Evolutionary conservation across 176 grass and related monocot genomes (phyloP).

Genomic region (Puccinellia tenuiflora): DNA sequence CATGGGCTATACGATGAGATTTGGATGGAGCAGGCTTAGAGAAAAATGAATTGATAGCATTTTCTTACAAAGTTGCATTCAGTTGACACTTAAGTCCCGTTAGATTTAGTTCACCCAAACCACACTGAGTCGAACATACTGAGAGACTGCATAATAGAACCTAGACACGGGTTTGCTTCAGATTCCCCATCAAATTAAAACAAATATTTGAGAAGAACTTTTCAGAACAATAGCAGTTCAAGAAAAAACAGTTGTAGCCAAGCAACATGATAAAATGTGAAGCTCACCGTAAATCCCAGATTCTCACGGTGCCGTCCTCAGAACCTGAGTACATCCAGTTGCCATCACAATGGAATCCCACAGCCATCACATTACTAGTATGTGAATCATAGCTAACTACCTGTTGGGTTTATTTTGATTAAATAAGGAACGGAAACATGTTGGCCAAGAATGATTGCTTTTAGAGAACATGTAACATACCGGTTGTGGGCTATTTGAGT

Average conservation of each 20-base stretch:
- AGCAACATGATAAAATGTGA: neutral
- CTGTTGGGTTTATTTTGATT: slow-evolving; percentile 33
- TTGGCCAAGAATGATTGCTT: neutral
- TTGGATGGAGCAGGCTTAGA: neutral
- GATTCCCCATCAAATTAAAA: neutral
- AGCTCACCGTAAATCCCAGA: slow-evolving; percentile 91
- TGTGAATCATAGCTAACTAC: slow-evolving; percentile 95
- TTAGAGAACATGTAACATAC: slow-evolving; percentile 34
- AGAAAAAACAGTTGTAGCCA: neutral
- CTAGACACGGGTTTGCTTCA: neutral
- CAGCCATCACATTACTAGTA: slow-evolving; percentile 97
- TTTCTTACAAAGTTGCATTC: neutral
- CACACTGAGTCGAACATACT: neutral
- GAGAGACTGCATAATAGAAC: neutral
- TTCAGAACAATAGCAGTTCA: neutral
- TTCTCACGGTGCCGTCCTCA: slow-evolving; percentile 96
- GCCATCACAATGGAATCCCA: slow-evolving; percentile 97
- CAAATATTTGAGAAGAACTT: neutral
- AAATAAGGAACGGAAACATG: neutral
- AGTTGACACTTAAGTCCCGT: neutral
- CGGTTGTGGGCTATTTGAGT: slow-evolving; percentile 79
- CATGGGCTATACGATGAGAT: neutral
- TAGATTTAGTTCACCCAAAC: neutral
- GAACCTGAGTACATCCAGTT: slow-evolving; percentile 99
- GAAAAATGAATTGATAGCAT: neutral